A percentile compares a stretch with the other conserved stretches of the same genome.
These are phyloP conservation scores for Ascochyta fabae DNA, from an alignment of 2,329 filamentous ascomycete species.

Conservation along the genomic window DNA sequence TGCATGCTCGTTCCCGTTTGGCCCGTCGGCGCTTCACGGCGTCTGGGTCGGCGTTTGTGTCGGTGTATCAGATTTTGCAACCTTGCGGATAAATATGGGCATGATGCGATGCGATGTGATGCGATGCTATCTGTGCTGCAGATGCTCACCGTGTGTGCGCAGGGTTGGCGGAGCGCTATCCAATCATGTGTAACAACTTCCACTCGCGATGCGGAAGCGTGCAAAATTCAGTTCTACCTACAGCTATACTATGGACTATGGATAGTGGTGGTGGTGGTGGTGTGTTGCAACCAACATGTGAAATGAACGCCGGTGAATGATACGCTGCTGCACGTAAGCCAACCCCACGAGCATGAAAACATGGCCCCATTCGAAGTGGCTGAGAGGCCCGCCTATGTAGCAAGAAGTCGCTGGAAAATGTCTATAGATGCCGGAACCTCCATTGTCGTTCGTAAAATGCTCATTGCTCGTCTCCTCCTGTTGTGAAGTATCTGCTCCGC, in stretches of 20 bases:
- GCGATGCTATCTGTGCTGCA: not conserved
- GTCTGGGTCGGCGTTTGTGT: too few species aligned
- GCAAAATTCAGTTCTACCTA: slow-evolving; percentile 34
- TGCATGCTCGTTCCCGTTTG: not conserved
- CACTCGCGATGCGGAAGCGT: not conserved
- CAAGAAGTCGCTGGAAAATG: slow-evolving; percentile 32
- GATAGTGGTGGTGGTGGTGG: slow-evolving; percentile 10
- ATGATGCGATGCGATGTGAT: too few species aligned
- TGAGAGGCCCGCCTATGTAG: slow-evolving; percentile 14
- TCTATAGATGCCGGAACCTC: slow-evolving; percentile 44
- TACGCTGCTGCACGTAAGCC: slow-evolving; percentile 20
- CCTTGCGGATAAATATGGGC: too few species aligned
- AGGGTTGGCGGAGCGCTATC: not conserved
- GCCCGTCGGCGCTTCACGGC: too few species aligned
- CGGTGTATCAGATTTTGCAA: too few species aligned
- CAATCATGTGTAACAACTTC: not conserved
- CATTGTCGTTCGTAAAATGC: slow-evolving; percentile 31
- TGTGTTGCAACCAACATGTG: slow-evolving; percentile 15
- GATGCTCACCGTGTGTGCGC: not conserved
- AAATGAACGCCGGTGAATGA: slow-evolving; percentile 44
- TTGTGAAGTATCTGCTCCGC: slow-evolving; percentile 1
- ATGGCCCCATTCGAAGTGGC: slow-evolving; percentile 13
- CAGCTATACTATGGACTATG: slow-evolving; percentile 33
- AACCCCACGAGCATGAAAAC: slow-evolving; percentile 14
- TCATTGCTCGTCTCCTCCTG: slow-evolving; percentile 23